Evolutionary conservation across 1,284 basidiomycete species (phyloP), one percentile per base, ranked within the genome.

Genomic region (Porogramme epimiltina): DNA sequence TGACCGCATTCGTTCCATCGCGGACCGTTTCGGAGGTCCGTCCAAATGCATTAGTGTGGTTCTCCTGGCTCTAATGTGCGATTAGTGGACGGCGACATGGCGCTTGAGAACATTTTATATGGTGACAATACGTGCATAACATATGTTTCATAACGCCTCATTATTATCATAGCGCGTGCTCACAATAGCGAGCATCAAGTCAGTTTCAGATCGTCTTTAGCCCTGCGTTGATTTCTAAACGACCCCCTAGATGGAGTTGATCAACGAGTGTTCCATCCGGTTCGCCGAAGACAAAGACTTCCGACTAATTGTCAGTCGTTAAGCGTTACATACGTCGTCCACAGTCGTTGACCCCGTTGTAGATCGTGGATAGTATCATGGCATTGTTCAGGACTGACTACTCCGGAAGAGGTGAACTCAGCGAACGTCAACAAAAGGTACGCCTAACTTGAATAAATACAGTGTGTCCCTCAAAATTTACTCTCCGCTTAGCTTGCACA

Each of bases 291-390:
- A 91, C 66, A 90, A 89, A 65, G 87, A 89, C 60, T 91, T 86
- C 61, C 76, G 83, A 40, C 77, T 93, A 28, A 70, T 93, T 61
- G 89, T 88, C 60, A 22, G 66, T 40, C 8, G n/a, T 46, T 18
- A 11, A 5, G 24, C 5, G 10, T 6, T 40, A 36, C n/a, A 23
- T 23, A 9, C 19, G 13, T 28, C 19, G 44, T 42, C 13, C 45
- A 56, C 23, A 47, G 26, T 23, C n/a, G 22, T 23, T 47, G 37
- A 46, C 34, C 24, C 15, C 36, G 23, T 23, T 24, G 24, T 57
- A 93, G 90, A 91, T 97, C 56, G 84, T 93, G 24, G 92, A 98
- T 67, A 94, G 91, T 59, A 95, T 97, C 60, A 95, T 98, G 91
- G 95, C 95, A 25, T 78, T 96, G 9, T 97, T 97, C 71, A 85